Evolutionary conservation across 139 green algal species (phyloP), one percentile per base, ranked within the genome.

Genomic region (Micractinium sp.): DNA sequence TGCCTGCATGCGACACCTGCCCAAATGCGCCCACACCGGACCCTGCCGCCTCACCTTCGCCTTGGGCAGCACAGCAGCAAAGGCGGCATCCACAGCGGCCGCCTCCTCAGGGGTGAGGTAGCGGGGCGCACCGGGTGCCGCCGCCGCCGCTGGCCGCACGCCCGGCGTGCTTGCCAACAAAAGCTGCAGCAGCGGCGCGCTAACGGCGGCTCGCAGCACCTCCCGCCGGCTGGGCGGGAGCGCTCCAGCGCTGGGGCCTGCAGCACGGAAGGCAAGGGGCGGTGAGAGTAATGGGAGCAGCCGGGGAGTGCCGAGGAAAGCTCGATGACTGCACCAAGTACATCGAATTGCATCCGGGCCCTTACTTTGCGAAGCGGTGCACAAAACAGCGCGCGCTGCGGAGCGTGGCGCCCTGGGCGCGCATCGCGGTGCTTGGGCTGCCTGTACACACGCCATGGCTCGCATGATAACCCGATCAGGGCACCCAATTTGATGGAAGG

Each of bases 51-150:
- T 4, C 23, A 76, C 74, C 79, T 93, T 89, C 31, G 63, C 22
- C n/a, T 79, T 71, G 60, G 75, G 56, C 47, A 89, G 29, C 25
- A 19, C 29, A 0, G 31, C 20, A 15, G 39, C 79, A 74, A 92
- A 91, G 31, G 83, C 87, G 75, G 79, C 83, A 47, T 90, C 74
- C 20, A 90, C 80, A 0, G 71, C 81, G 18, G 78, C 78, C 22
- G 84, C 71, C 71, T 92, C 47, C 35, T 85, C 86, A 22, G 78
- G 41, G 3, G 90, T 91, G 39, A 92, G 63, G 35, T 36, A 77
- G 73, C 90, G 86, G 27, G 69, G 71, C 12, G 36, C 75, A 14
- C 1, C 36, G 36, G 33, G 56, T 9, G 33, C 19, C 71, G 39
- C 75, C 22, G 75, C 89, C 23, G 83, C 75, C 3, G 81, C 77